Base-by-base conservation (phyloP, 805 yeast species). In the Kockiozyma suomiensis region DNA sequence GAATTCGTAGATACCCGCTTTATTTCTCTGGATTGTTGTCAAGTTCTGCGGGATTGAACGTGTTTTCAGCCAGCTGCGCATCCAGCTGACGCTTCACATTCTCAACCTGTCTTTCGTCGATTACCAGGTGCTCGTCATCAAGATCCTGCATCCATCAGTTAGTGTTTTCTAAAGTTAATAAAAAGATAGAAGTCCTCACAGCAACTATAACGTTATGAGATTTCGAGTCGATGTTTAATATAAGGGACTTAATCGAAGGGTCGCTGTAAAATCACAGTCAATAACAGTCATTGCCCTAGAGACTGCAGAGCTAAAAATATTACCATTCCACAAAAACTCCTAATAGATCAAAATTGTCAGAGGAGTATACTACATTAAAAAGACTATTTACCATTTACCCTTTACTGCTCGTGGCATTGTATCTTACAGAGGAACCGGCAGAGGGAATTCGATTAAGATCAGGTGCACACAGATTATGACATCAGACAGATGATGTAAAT, bases 231-330 rank as follows among this genome's bases (percentile, higher is more conserved):
- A 93, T 87, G 71, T 85, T 87, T 23, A 93, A 75, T 1, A 93
- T 89, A 50, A 93, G 78, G 0, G 98, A 97, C 64, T 85, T 82
- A 64, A 93, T 91, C 0, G 97, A 90, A 1, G 99, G 98, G 72
- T 93, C 99, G 72, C 97, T 71, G 50, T 4, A 17, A 43, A 28
- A 19, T 12, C 17, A n/a, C 15, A 46, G 45, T 35, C 8, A 38
- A 30, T 19, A 32, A 28, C 28, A 33, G n/a, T 4, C 21, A 37
- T 28, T 30, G 28, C 42, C 55, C 52, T 35, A 50, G 59, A 21
- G 15, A 40, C 6, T n/a, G 28, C 49, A 19, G 30, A 33, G 50
- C 13, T 30, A 10, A 45, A 37, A 21, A 64, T n/a, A n/a, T 41
- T 53, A 70, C 73, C 72, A 75, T 62, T 74, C 76, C 21, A 74